Evolutionary conservation across 2,329 filamentous ascomycete species (phyloP), one percentile per base, ranked within the genome.

Genomic region (Plenodomus lindquistii): DNA sequence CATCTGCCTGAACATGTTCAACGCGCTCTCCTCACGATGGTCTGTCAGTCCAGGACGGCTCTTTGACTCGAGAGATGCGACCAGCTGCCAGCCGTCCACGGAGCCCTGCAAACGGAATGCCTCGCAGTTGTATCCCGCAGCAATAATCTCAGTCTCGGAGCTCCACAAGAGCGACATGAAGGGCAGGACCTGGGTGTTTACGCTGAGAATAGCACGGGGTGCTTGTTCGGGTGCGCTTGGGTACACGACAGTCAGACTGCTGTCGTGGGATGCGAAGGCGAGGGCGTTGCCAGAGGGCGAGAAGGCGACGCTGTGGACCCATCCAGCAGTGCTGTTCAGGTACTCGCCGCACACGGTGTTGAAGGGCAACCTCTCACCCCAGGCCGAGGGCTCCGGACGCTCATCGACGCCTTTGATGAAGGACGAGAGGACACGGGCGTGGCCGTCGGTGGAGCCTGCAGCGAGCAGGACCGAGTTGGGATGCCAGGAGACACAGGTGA

Each of bases 1-100:
- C 94, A 99, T 97, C 78, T 97, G 92, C 66, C 86, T 85, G 78
- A 99, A 99, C 91, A 97, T 96, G 75, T 97, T 96, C 72, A 97
- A 79, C 19, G 94, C 94, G 57, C 89, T 94, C 73, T 97, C 94
- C 75, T 97, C 94, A 24, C 88, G 82, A 46, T 84, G 82, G 48
- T 81, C 85, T 2, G 74, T 77, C 46, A 79, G 72, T 36, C 83
- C 86, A 21, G 81, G 78, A 4, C 81, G 77, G 41, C 83, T 70
- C 75, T 92, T 91, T 40, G 79, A 78, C 76, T 97, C 92, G 52
- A 97, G 77, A 3, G 89, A 87, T 24, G 91, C 92, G 29, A 82
- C 83, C 31, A 97, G 78, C 67, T 91, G 83, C 94, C 94, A 99
- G 37, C 93, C 92, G 27, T 77, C 77, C 60, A 88, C 85, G 50